A percentile compares a stretch with the other conserved stretches of the same genome.
These are phyloP conservation scores for Boletus fagicola DNA, from an alignment of 768 basidiomycete genomes.

Conservation along the genomic window DNA sequence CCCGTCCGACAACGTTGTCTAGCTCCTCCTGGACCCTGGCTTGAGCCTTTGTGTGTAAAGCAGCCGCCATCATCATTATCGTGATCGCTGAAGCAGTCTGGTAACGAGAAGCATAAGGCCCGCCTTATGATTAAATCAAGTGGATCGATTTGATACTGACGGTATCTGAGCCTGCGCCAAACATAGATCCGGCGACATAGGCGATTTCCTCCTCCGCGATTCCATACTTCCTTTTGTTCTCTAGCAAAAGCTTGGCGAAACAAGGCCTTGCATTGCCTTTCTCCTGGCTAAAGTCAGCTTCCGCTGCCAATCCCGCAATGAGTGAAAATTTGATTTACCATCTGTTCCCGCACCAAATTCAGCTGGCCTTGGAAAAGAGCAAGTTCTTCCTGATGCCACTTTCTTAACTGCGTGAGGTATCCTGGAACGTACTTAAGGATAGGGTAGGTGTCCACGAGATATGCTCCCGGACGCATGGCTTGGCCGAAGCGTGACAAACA, in stretches of 20 bases:
- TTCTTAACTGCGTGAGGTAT: slow-evolving; percentile 2
- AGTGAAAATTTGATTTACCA: background rate
- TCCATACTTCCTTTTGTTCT: background rate
- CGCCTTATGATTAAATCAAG: background rate
- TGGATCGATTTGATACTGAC: background rate
- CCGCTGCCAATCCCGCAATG: background rate
- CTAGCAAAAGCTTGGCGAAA: slow-evolving; percentile 3
- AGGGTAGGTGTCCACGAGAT: slow-evolving; percentile 7
- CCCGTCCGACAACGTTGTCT: slow-evolving; percentile 3
- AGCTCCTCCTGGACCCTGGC: slow-evolving; percentile 8
- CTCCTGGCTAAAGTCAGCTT: background rate
- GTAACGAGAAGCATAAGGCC: background rate
- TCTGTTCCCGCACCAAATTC: slow-evolving; percentile 2
- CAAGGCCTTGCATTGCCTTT: slow-evolving; percentile 4
- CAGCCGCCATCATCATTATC: slow-evolving; percentile 8
- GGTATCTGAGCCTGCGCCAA: slow-evolving; percentile 12
- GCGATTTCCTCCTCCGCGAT: background rate
- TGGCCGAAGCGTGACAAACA: background rate
- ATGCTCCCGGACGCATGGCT: background rate
- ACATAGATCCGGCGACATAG: slow-evolving; percentile 10
- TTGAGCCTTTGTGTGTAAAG: slow-evolving; percentile 6
- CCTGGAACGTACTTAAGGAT: slow-evolving; percentile 6
- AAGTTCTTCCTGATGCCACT: slow-evolving; percentile 12
- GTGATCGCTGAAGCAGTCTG: slow-evolving; percentile 12
- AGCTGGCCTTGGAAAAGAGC: slow-evolving; percentile 8